phyloP scores from a whole-genome alignment of 2,329 filamentous ascomycete species.

The Calonectria pteridis region DNA sequence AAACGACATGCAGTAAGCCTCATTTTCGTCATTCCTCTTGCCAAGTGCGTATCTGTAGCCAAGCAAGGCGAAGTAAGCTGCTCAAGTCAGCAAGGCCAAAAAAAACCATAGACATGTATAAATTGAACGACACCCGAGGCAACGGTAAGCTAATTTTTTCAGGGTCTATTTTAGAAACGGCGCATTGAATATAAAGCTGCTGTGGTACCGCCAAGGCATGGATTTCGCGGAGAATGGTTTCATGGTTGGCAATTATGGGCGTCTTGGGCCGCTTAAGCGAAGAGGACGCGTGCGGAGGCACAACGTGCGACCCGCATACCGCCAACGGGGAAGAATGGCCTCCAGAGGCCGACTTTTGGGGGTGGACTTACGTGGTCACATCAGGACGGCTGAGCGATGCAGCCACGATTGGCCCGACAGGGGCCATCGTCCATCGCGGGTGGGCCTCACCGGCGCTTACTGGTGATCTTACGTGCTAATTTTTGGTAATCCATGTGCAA shows the following conservation, averaged over 20 bases:
- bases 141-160: neutral
- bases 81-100: neutral
- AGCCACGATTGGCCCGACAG: constrained; percentile 1
- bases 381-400: constrained; percentile 10
- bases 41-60: neutral
- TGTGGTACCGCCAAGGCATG: neutral
- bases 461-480: constrained; percentile 10
- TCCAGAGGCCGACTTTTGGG: neutral
- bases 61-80: neutral
- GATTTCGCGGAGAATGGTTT: neutral
- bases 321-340: neutral
- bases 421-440: constrained; percentile 1
- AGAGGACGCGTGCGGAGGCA: neutral
- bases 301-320: neutral
- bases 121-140: neutral
- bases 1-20: neutral
- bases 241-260: neutral
- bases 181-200: neutral
- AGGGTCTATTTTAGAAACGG: neutral
- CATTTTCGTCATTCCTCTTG: neutral
- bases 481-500: constrained; percentile 10
- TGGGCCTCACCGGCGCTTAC: constrained; percentile 1
- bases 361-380: constrained; percentile 9
- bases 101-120: neutral
- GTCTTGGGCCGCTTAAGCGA: neutral